Percentiles rank a stretch among this genome's conserved stretches.
phyloP scores from a whole-genome alignment of 345 rosid genomes.

The Citrus trifoliata region DNA sequence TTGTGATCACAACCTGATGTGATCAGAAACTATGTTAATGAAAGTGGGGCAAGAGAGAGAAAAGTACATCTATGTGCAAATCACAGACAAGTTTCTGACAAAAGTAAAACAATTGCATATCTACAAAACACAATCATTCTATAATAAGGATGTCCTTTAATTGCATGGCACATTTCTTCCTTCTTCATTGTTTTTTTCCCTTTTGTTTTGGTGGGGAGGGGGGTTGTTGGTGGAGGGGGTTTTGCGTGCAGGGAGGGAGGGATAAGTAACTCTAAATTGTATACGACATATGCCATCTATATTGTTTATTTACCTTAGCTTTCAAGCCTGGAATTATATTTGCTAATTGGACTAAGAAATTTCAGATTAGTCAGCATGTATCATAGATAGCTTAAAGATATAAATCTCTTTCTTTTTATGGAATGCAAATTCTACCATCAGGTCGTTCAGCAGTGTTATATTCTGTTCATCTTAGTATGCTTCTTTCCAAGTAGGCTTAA shows the following conservation, averaged over 20 bases:
- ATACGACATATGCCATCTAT: too few species aligned
- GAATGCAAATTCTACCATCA: background rate
- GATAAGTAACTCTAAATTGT: too few species aligned
- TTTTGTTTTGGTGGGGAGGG: too few species aligned
- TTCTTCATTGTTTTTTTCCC: too few species aligned
- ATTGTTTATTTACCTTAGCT: too few species aligned
- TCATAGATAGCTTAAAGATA: background rate
- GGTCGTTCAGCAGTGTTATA: background rate
- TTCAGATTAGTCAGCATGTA: background rate
- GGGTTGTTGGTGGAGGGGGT: too few species aligned
- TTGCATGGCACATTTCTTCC: background rate
- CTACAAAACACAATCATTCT: background rate
- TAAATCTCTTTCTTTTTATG: background rate
- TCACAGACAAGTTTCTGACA: background rate
- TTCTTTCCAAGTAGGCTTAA: background rate
- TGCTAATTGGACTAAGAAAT: background rate
- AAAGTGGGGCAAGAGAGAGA: background rate
- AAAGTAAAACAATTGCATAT: background rate
- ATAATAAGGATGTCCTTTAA: too few species aligned
- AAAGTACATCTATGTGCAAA: background rate
- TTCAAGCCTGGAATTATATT: background rate
- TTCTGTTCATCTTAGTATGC: background rate
- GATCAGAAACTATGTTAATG: slow-evolving; percentile 6
- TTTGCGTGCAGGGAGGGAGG: too few species aligned
- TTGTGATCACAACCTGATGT: slow-evolving; percentile 90